Base-by-base conservation (phyloP, 306 rosid genomes). In the Phaseolus lunatus region DNA sequence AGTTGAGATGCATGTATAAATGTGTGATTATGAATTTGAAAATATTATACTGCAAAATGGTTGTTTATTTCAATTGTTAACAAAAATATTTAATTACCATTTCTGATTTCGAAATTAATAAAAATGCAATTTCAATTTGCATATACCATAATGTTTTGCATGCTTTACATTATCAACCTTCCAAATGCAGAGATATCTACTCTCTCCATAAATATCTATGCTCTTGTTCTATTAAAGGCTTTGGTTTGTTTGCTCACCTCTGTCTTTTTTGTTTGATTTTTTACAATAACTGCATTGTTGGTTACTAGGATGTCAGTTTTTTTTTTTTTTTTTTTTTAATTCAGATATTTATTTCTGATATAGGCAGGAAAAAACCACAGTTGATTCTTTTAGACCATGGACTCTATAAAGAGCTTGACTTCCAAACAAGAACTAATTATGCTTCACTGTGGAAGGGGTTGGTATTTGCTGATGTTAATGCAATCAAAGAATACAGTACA, bases 371-470 rank as follows among this genome's bases (percentile, higher is more conserved):
- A 84, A 88, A 91, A 78, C 99, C 99, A 48, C 99, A 95, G 75
- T 87, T 95, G 85, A 78, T 95, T 66, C 91, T 95, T 77, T 87
- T 95, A 77, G 99, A 95, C 81, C 98, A 92, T 48, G 99, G 99
- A 63, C 92, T 95, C 80, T 92, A 95, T 80, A 95, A 88, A 86
- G 98, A 89, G 58, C 99, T 95, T 73, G 99, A 95, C 78, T 77
- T 79, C 75, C 54, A 85, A 49, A 95, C 86, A 24, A 92, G 97
- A 87, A 80, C 63, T 72, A 92, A 88, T 85, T 95, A 95, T 85
- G 99, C 99, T 81, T 80, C 92, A 77, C 93, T 95, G 4, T 92
- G 99, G 99, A 95, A 91, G 96, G 97, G 84, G 2, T 76, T 95
- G 79, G 76, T 92, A 77, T 95, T 95, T 85, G 54, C 99, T 67